phyloP scores from a whole-genome alignment of 2,329 filamentous ascomycete genomes.

The Apiospora pterosperma region DNA sequence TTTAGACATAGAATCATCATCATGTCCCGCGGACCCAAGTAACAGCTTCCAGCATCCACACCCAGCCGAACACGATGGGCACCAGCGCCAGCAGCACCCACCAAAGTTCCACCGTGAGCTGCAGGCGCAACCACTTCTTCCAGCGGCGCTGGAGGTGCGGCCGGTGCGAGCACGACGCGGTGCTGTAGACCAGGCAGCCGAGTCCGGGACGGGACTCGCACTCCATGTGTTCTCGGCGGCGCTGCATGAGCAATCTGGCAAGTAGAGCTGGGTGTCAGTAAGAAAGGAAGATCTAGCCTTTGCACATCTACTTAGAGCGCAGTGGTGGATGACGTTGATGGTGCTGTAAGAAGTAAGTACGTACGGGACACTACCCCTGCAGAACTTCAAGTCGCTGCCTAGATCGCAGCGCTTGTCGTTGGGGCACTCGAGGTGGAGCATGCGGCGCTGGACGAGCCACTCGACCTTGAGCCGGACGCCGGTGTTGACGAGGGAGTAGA shows the following conservation, averaged over 20 bases:
- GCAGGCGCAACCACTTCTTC: constrained; percentile 41
- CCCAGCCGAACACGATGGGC: constrained; percentile 34
- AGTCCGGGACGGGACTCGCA: constrained; percentile 56
- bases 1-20: neutral
- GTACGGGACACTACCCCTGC: constrained; percentile 18
- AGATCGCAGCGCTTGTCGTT: constrained; percentile 55
- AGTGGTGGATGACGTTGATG: too few species aligned
- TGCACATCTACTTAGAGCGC: neutral
- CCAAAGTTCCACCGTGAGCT: constrained; percentile 45
- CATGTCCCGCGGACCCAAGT: neutral
- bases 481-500: constrained; percentile 63
- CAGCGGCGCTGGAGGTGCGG: constrained; percentile 40
- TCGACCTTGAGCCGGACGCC: constrained; percentile 63
- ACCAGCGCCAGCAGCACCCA: constrained; percentile 43
- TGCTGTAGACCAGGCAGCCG: constrained; percentile 53
- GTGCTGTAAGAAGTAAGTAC: neutral
- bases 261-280: neutral
- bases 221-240: constrained; percentile 57
- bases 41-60: constrained; percentile 10
- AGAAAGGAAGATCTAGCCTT: neutral
- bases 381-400: constrained; percentile 57
- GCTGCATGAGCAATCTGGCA: constrained; percentile 52
- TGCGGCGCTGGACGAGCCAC: constrained; percentile 65
- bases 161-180: constrained; percentile 42
- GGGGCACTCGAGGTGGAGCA: constrained; percentile 63